These are phyloP conservation scores for Mortierella polycephala DNA, from an alignment of 371 early-diverging fungal genomes.

Conservation along the genomic window DNA sequence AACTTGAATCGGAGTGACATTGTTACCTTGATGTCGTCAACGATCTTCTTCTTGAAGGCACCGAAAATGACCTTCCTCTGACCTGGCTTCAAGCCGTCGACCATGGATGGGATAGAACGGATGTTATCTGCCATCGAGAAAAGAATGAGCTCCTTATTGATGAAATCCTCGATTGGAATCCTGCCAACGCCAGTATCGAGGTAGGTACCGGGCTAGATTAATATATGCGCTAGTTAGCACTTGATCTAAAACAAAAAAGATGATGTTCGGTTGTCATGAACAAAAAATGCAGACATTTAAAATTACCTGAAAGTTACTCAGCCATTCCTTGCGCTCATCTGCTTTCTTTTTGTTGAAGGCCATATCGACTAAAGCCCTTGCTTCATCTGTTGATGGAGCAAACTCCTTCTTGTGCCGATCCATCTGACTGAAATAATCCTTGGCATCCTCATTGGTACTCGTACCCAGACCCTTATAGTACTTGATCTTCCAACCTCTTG, in stretches of 20 bases:
- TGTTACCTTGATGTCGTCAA: conserved; percentile 90
- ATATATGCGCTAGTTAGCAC: conserved; percentile 1
- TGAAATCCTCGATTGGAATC: conserved; percentile 95
- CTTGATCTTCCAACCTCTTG: conserved; percentile 87
- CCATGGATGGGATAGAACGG: conserved; percentile 97
- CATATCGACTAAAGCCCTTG: conserved; percentile 92
- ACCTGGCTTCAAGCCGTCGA: conserved; percentile 99
- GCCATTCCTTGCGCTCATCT: conserved; percentile 98
- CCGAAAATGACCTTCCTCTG: conserved; percentile 98
- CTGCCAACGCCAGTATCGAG: conserved; percentile 87
- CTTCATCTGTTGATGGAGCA: conserved; percentile 67
- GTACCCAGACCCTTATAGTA: conserved; percentile 99
- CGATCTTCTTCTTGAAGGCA: conserved; percentile 91
- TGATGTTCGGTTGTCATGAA: background rate
- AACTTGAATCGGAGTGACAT: background rate
- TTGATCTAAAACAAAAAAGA: background rate
- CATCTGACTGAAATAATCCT: conserved; percentile 93
- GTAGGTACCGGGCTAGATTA: conserved; percentile 86
- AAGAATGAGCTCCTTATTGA: conserved; percentile 98
- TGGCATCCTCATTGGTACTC: conserved; percentile 91
- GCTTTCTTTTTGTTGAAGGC: conserved; percentile 99
- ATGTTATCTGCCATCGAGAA: conserved; percentile 98
- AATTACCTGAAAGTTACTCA: conserved; percentile 77
- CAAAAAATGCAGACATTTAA: background rate
- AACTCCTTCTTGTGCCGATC: conserved; percentile 92